A percentile compares a stretch with the other conserved stretches of the same genome.
Evolutionary conservation across 2,329 filamentous ascomycete genomes (phyloP).

Genomic region (Sclerotiophoma versabilis): DNA sequence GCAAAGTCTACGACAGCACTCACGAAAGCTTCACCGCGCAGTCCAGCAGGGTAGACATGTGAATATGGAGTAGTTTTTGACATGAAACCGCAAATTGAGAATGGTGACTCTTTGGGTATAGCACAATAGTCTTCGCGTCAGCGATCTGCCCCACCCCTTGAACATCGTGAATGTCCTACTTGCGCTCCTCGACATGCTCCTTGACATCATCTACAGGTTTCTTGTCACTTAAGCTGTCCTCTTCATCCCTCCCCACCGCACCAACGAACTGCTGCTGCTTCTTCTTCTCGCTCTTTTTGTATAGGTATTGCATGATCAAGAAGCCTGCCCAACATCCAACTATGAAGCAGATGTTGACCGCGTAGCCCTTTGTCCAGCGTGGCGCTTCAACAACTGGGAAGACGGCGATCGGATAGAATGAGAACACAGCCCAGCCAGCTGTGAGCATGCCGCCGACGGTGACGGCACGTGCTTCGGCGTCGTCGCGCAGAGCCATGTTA

Average conservation of each 20-base stretch:
- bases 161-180: no score
- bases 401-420: conserved; percentile 46
- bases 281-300: conserved; percentile 42
- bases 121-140: no score
- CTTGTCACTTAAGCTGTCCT: conserved; percentile 25
- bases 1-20: no score
- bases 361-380: conserved; percentile 59
- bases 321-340: conserved; percentile 56
- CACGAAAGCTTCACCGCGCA: no score
- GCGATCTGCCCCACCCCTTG: no score
- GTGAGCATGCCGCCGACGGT: conserved; percentile 58
- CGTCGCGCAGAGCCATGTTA: conserved; percentile 49
- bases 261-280: conserved; percentile 17
- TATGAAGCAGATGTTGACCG: conserved; percentile 56
- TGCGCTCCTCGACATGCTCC: conserved; percentile 11
- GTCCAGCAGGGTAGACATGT: no score
- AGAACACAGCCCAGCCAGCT: conserved; percentile 45
- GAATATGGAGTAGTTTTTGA: no score
- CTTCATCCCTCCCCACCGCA: conserved; percentile 34
- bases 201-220: conserved; percentile 6
- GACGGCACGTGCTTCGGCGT: conserved; percentile 59
- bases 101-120: no score
- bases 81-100: no score
- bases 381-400: conserved; percentile 50
- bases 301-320: conserved; percentile 48